phyloP scores from a whole-genome alignment of 192 early-diverging fungal species.

The Podila horticola region DNA sequence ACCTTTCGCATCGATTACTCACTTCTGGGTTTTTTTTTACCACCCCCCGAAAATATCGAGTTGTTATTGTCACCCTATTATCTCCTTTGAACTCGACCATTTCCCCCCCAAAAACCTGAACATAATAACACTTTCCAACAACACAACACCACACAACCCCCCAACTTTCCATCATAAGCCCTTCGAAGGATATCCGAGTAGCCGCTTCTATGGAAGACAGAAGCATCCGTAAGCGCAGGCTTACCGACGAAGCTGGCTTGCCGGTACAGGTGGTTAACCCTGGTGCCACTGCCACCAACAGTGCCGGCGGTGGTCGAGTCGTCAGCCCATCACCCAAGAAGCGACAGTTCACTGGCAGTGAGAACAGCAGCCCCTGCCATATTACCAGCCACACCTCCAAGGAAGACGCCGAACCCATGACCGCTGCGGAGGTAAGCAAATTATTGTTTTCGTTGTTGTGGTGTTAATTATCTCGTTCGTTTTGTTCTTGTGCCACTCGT shows the following conservation, averaged over 20 bases:
- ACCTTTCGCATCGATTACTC: not conserved
- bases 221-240: conserved; percentile 56
- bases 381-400: conserved; percentile 5
- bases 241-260: conserved; percentile 47
- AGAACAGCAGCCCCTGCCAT: conserved; percentile 8
- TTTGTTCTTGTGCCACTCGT: not conserved
- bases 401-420: conserved; percentile 9
- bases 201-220: conserved; percentile 54
- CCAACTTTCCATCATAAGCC: conserved; percentile 46
- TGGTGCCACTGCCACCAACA: not conserved
- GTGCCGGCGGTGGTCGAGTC: not conserved
- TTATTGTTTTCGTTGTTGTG: not conserved
- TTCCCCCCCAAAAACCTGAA: not conserved
- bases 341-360: conserved; percentile 11
- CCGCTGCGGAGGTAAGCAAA: conserved; percentile 21
- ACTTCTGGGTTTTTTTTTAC: too few relatives aligned
- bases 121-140: not conserved
- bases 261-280: conserved; percentile 15
- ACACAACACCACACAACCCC: not conserved
- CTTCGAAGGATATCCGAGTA: conserved; percentile 46
- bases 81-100: too few relatives aligned
- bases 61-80: too few relatives aligned
- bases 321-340: conserved; percentile 15
- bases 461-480: not conserved
- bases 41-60: too few relatives aligned